These are phyloP conservation scores for Pseudogymnoascus sp. DNA, from an alignment of 2,329 filamentous ascomycete species.

Conservation along the genomic window DNA sequence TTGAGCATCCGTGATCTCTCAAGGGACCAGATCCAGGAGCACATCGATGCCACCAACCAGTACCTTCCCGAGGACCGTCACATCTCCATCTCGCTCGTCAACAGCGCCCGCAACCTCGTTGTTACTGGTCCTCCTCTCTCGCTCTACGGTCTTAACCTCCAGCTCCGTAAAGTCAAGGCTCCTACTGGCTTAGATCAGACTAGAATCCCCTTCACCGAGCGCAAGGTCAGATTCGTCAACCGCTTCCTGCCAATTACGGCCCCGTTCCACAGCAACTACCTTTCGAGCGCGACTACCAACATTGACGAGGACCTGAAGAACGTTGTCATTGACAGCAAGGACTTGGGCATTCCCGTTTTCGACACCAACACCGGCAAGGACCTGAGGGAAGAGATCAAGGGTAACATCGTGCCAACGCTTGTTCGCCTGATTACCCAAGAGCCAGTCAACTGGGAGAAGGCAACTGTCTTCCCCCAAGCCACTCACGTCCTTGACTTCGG, in stretches of 20 bases:
- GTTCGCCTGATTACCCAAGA: constrained; percentile 92
- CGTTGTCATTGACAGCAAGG: constrained; percentile 64
- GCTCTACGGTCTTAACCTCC: constrained; percentile 89
- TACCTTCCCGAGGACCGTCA: constrained; percentile 89
- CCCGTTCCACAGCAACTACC: constrained; percentile 95
- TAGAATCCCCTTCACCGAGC: constrained; percentile 85
- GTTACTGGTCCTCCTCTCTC: constrained; percentile 95
- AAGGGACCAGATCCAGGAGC: constrained; percentile 81
- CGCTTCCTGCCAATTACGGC: constrained; percentile 96
- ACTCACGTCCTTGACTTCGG: constrained; percentile 97
- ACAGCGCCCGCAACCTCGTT: constrained; percentile 94
- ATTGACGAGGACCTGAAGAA: constrained; percentile 85
- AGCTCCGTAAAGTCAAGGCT: constrained; percentile 93
- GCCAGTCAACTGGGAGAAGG: constrained; percentile 91
- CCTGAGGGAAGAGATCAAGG: constrained; percentile 59
- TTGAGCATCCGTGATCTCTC: constrained; percentile 92
- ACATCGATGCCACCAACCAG: constrained; percentile 94
- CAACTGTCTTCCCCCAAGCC: constrained; percentile 81
- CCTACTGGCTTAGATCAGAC: constrained; percentile 96
- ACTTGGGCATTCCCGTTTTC: constrained; percentile 77
- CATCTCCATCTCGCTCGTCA: constrained; percentile 90
- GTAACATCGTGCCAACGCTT: constrained; percentile 78
- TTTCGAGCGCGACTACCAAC: constrained; percentile 70
- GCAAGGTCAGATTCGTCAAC: constrained; percentile 94
- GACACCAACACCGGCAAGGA: constrained; percentile 87